Base-by-base conservation (phyloP, 257 asterid species). In the Ballota nigra region DNA sequence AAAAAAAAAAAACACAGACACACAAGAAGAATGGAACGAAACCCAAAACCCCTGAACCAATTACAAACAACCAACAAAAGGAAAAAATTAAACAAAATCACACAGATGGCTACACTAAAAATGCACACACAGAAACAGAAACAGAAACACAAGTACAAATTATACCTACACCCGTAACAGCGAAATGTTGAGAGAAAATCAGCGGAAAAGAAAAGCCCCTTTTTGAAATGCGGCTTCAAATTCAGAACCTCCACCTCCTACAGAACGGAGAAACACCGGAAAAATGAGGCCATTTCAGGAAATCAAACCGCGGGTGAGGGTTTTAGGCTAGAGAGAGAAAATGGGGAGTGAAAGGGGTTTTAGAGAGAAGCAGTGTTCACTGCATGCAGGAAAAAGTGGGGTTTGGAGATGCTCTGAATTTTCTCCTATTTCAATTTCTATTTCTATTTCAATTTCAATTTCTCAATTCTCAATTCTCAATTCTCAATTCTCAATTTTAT, bases 351-450 rank as follows among this genome's bases (percentile, higher is more conserved):
- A 16, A 9, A 59, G 16, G 78, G 73, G 78, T 56, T 66, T 74
- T 66, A 66, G 78, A 28, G 72, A 23, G 61, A 29, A 73, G 59
- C 29, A 52, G 36, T 16, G 63, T 9, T 59, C 60, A 47, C 45
- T 73, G 78, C 78, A 73, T 73, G 78, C 64, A 55, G 72, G 40
- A 40, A 26, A 53, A 60, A 31, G n/a, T n/a, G n/a, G 70, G 31
- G n/a, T 68, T 52, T 52, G 55, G 51, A 51, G 55, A 40, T 18
- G 60, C 77, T 53, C 76, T 62, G 23, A 55, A 9, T 64, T 64
- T 36, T 16, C 4, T 1, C 29, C n/a, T n/a, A n/a, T n/a, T n/a
- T n/a, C n/a, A n/a, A n/a, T n/a, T n/a, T 36, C 65, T 63, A 16
- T 51, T 63, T 34, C 2, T 6, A 8, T 63, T 72, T 57, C 56